phyloP scores from a whole-genome alignment of 1,284 basidiomycete genomes.

The Microbotryum intermedium region DNA sequence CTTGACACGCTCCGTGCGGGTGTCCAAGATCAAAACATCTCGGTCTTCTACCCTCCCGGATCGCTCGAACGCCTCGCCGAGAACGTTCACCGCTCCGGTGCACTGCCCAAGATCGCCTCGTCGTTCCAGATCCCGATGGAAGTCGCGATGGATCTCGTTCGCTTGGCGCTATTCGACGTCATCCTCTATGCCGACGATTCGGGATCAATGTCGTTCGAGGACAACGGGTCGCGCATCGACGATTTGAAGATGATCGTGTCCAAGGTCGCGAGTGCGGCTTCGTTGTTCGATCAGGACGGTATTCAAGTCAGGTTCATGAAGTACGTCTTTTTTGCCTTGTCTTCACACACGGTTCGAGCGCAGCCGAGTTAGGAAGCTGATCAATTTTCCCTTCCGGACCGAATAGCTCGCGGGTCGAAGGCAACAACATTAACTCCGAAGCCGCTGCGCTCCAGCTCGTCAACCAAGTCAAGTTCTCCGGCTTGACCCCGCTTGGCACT shows the following conservation, averaged over 20 bases:
- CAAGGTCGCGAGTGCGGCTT: conserved; percentile 42
- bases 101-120: conserved; percentile 39
- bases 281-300: conserved; percentile 45
- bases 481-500: conserved; percentile 39
- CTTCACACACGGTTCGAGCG: too few species aligned
- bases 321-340: neutral
- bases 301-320: conserved; percentile 32
- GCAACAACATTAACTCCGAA: conserved; percentile 42
- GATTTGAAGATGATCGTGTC: conserved; percentile 41
- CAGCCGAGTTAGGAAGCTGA: neutral
- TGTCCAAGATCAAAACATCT: conserved; percentile 37
- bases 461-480: conserved; percentile 43
- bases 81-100: conserved; percentile 40
- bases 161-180: neutral
- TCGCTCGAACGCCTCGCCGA: conserved; percentile 42
- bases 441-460: conserved; percentile 39
- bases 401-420: conserved; percentile 40
- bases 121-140: conserved; percentile 40
- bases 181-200: conserved; percentile 1
- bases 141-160: neutral
- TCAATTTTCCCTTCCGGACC: too few species aligned
- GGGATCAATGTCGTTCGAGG: conserved; percentile 43
- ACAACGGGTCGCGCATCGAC: conserved; percentile 41
- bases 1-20: conserved; percentile 6
- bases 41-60: conserved; percentile 43